Evolutionary conservation across 2,329 filamentous ascomycete genomes (phyloP), one percentile per base, ranked within the genome.

Genomic region (Aspergillus quadricinctus): DNA sequence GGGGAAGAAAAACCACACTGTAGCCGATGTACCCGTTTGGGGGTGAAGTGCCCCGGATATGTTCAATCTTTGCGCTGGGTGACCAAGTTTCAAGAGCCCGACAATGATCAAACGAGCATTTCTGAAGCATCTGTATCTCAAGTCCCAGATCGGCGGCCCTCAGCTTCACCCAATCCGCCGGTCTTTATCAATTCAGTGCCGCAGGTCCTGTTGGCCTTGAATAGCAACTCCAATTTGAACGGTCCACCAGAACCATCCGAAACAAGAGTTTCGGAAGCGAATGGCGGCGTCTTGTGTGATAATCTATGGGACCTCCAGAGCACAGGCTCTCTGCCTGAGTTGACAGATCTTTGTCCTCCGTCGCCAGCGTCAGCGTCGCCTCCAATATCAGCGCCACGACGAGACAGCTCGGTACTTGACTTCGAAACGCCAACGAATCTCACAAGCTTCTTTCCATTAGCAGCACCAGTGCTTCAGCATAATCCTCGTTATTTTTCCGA

Each of bases 1-100:
- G 73, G 72, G 61, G 72, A 75, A 58, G 69, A 73, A 50, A 71
- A 72, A 53, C 73, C 73, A 31, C 61, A 70, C 25, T 75, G 73
- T 57, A 65, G 57, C 60, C 72, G 72, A 49, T 75, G 73, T 50
- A 69, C 61, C n/a, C 71, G 72, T 25, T 52, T 75, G 27, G 71
- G 72, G 0, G 69, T 75, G 23, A 67, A 64, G 27, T 75, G 72
- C 29, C 72, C 72, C 19, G 72, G 72, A 2, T 75, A 75, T 60
- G 62, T 69, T 1, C 70, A 74, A 54, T 70, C 70, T 4, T 60
- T 75, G 21, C 68, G 70, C 49, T 75, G 72, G 72, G 66, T 75
- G 14, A 73, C 71, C 14, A 71, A 74, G 50, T 64, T 70, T 53
- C 60, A 56, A 14, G 55, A 62, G 27, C 53, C 56, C 49, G 53